Conservation (phyloP, 176 grass and related monocot genomes). For the Eragrostis nindensis region DNA sequence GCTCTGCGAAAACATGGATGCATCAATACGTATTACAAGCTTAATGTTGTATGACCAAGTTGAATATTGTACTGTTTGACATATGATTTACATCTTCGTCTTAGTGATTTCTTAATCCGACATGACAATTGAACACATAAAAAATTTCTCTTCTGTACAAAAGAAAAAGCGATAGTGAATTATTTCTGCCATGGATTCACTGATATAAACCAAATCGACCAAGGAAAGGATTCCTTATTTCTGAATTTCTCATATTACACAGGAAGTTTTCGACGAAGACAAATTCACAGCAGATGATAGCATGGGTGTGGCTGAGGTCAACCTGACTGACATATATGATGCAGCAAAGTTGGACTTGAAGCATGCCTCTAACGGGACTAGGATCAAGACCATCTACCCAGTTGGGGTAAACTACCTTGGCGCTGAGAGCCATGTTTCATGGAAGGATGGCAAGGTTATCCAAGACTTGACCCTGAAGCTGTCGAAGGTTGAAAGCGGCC, state of each 20-base stretch:
- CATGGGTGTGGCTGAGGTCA: constrained; percentile 73
- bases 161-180: background rate
- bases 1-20: background rate
- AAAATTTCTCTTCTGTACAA: background rate
- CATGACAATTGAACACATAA: background rate
- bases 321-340: constrained; percentile 58
- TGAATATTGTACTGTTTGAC: background rate
- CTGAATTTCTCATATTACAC: constrained; percentile 4
- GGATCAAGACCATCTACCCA: constrained; percentile 64
- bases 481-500: constrained; percentile 64
- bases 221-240: background rate
- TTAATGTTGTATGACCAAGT: background rate
- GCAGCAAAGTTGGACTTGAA: constrained; percentile 63
- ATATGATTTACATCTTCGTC: too few species aligned
- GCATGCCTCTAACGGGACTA: constrained; percentile 41
- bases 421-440: constrained; percentile 64
- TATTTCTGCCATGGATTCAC: background rate
- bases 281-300: constrained; percentile 77
- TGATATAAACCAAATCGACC: background rate
- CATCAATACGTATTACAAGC: background rate
- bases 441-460: constrained; percentile 65
- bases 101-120: background rate
- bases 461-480: constrained; percentile 82
- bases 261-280: constrained; percentile 90
- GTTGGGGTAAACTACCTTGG: constrained; percentile 65